Evolutionary conservation across 495 filamentous ascomycete genomes (phyloP), one percentile per base, ranked within the genome.

Genomic region (Xylaria grammica): DNA sequence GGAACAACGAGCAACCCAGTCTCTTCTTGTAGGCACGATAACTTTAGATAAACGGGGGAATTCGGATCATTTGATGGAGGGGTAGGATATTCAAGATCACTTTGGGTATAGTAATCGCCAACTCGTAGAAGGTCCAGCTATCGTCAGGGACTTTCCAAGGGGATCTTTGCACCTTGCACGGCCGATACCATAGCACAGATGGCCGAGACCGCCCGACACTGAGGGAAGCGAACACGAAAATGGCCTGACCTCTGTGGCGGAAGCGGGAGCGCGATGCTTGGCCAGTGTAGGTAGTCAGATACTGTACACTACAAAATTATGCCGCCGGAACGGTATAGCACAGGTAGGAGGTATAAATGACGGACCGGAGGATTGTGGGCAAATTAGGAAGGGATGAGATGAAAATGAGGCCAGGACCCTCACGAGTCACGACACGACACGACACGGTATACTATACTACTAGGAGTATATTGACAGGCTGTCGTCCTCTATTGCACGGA

Each of bases 131-230:
- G 32, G 9, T 38, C 56, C 42, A 48, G 24, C 38, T 59, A 46
- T 59, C 56, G 29, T 26, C 40, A 59, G 56, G 56, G n/a, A 42
- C 42, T 48, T 46, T 20, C 6, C n/a, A 32, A 38, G n/a, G 48
- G 52, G 52, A 27, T 55, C 36, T 53, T 54, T 54, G 59, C 32
- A 51, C 30, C 45, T 53, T 44, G 51, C 50, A 38, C 60, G 62
- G 62, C 42, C 26, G 44, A 44, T 30, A 51, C 62, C 62, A 65
- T 34, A 51, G 32, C 44, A 58, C 69, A 66, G n/a, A 69, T 74
- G 72, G 72, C 72, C 72, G 72, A 74, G 69, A 72, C 72, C 72
- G 72, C 72, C 72, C 72, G 72, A 74, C 38, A 65, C 62, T 72
- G 57, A 61, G 69, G 61, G 67, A 65, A 70, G 71, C 69, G 67